Evolutionary conservation across 805 yeast genomes (phyloP).

Genomic region (Cyberlindnera maritima): DNA sequence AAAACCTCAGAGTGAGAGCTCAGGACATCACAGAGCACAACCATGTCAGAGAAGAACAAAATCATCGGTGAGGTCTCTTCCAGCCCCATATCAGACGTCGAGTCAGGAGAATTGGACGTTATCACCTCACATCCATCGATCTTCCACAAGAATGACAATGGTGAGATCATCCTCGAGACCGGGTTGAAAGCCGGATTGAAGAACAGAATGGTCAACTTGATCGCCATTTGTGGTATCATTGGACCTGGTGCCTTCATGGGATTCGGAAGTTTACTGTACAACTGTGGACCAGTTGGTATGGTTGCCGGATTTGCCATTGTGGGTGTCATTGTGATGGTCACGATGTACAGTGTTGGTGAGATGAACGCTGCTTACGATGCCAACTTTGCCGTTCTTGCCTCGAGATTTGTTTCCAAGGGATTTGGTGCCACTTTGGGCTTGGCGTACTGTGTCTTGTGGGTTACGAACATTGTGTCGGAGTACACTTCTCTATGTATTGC

Average conservation of each 20-base stretch:
- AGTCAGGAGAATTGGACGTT: not conserved
- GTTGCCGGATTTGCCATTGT: conserved; percentile 49
- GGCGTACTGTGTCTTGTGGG: conserved; percentile 53
- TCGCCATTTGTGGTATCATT: conserved; percentile 55
- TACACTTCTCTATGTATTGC: conserved; percentile 52
- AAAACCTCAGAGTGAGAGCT: no score
- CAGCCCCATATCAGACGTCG: not conserved
- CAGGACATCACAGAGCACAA: no score
- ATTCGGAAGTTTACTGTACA: conserved; percentile 46
- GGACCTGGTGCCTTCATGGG: conserved; percentile 61
- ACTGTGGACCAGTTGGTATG: conserved; percentile 55
- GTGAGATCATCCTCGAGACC: conserved; percentile 30
- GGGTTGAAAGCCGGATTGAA: conserved; percentile 46
- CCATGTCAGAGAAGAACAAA: not conserved
- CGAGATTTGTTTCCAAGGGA: conserved; percentile 50
- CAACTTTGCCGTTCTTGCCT: conserved; percentile 51
- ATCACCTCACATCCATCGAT: not conserved
- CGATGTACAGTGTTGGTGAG: conserved; percentile 58
- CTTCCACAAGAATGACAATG: conserved; percentile 20
- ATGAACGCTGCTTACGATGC: conserved; percentile 51
- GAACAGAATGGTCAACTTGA: conserved; percentile 48
- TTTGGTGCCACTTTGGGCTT: conserved; percentile 57
- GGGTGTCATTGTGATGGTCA: conserved; percentile 49
- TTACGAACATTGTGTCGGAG: conserved; percentile 53
- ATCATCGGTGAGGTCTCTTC: not conserved